Percentiles rank a stretch among this genome's conserved stretches.
Evolutionary conservation across 2,329 filamentous ascomycete species (phyloP).

Genomic region (Ceratocystis lukuohia): DNA sequence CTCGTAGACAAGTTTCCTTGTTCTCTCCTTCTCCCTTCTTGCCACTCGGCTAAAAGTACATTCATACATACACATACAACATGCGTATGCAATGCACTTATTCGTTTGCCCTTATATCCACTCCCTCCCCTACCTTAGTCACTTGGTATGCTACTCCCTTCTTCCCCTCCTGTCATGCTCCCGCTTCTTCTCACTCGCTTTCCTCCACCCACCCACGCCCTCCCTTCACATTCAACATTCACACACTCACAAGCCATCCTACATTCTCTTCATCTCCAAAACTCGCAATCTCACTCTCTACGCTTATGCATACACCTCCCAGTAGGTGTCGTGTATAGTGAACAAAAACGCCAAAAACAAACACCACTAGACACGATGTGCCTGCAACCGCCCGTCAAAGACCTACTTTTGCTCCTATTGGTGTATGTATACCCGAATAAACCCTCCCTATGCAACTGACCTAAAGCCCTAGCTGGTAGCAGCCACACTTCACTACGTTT

Average conservation of each 20-base stretch:
- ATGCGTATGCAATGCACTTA: neutral
- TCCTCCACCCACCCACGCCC: neutral
- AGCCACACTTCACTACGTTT: too few species aligned
- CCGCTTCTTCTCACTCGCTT: neutral
- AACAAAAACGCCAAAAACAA: too few species aligned
- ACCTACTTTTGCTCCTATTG: too few species aligned
- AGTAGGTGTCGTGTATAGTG: too few species aligned
- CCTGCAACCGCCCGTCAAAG: too few species aligned
- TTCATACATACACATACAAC: neutral
- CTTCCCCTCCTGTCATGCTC: neutral
- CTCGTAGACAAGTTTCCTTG: neutral
- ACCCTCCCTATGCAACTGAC: too few species aligned
- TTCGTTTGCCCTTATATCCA: neutral
- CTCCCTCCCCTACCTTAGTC: neutral
- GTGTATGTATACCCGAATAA: too few species aligned
- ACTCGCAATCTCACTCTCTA: neutral
- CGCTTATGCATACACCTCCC: too few species aligned
- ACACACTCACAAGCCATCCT: neutral
- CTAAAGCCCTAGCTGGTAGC: too few species aligned
- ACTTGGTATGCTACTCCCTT: neutral
- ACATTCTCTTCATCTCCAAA: neutral
- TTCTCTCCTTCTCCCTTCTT: neutral
- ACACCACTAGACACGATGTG: too few species aligned
- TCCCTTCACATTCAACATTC: neutral
- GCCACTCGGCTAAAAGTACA: neutral